Conservation (phyloP, 2,329 filamentous ascomycete species). For the Diplocarpon rosae region DNA sequence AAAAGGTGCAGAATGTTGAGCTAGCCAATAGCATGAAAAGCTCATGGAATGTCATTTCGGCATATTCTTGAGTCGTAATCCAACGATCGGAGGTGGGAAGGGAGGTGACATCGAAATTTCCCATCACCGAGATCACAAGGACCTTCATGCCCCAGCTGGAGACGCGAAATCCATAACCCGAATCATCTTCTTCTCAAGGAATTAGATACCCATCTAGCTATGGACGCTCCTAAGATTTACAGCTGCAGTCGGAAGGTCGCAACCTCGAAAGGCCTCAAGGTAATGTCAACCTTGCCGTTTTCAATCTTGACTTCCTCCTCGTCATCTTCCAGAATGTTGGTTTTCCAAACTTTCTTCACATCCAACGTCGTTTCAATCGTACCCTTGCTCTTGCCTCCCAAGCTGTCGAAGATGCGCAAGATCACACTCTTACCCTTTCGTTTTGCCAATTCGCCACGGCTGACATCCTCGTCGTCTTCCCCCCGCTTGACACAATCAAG, state of each 20-base stretch:
- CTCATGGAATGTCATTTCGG: background rate
- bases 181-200: too few relatives aligned
- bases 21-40: too few relatives aligned
- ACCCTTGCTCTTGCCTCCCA: slow-evolving; percentile 71
- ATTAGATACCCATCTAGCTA: too few relatives aligned
- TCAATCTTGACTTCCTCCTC: slow-evolving; percentile 46
- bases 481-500: slow-evolving; percentile 88
- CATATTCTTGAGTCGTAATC: background rate
- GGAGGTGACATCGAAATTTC: too few relatives aligned
- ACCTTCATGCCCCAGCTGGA: too few relatives aligned
- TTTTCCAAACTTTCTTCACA: slow-evolving; percentile 69
- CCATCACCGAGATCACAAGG: too few relatives aligned
- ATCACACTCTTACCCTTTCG: slow-evolving; percentile 71
- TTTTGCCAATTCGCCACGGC: slow-evolving; percentile 46
- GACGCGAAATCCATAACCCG: too few relatives aligned
- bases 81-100: background rate
- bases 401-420: slow-evolving; percentile 73
- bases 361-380: slow-evolving; percentile 55
- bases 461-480: slow-evolving; percentile 73
- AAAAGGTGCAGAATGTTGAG: too few relatives aligned
- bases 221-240: slow-evolving; percentile 18
- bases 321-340: slow-evolving; percentile 84
- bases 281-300: slow-evolving; percentile 45
- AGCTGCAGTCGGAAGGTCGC: slow-evolving; percentile 63
- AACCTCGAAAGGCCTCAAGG: slow-evolving; percentile 73